A percentile compares a stretch with the other conserved stretches of the same genome.
Conservation (phyloP, 2,329 filamentous ascomycete species). For the Alternaria hordeiaustralica region DNA sequence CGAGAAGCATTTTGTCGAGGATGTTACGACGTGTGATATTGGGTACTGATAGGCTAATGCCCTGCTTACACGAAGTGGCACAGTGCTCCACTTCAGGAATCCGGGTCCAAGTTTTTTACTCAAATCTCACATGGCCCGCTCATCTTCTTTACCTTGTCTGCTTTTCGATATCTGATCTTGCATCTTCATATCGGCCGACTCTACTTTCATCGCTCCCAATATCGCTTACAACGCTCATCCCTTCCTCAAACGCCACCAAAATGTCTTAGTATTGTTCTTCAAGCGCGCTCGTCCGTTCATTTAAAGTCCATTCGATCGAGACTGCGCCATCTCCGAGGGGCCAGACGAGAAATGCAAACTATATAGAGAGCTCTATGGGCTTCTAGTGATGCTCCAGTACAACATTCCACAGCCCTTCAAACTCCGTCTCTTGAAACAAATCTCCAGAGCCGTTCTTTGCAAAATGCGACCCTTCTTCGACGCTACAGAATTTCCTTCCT, state of each 20-base stretch:
- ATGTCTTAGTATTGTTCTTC: slow-evolving; percentile 9
- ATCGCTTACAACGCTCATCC: not conserved
- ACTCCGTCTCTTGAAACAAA: not conserved
- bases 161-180: not conserved
- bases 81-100: not conserved
- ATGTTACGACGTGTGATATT: slow-evolving; percentile 52
- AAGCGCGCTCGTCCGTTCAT: not conserved
- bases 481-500: slow-evolving; percentile 16
- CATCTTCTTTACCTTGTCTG: not conserved
- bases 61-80: not conserved
- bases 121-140: not conserved
- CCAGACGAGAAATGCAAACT: not conserved
- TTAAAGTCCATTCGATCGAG: not conserved
- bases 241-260: not conserved
- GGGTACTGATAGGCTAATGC: slow-evolving; percentile 37
- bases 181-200: not conserved
- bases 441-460: not conserved
- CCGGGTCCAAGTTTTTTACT: not conserved
- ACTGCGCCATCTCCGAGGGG: not conserved
- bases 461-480: slow-evolving; percentile 10
- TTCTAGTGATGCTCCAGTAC: not conserved
- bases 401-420: not conserved
- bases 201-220: not conserved
- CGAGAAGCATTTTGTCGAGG: slow-evolving; percentile 55
- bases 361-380: not conserved